A percentile compares a stretch with the other conserved stretches of the same genome.
Evolutionary conservation across 257 asterid genomes (phyloP).

Genomic region (Nicotiana paniculata): DNA sequence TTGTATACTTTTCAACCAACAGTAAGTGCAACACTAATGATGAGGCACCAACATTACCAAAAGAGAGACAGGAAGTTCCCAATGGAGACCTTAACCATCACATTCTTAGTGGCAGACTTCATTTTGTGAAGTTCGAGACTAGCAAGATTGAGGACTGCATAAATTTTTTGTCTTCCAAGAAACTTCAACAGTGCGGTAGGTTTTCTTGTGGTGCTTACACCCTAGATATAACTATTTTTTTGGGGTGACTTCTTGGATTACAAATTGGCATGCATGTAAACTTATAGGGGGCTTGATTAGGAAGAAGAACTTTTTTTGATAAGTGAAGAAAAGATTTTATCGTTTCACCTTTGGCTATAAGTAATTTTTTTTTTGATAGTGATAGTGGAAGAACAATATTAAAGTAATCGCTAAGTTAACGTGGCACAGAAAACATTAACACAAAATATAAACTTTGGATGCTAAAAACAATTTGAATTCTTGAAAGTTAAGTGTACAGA

Average conservation of each 20-base stretch:
- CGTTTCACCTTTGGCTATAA: not conserved
- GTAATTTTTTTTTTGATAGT: not conserved
- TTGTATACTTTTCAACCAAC: slow-evolving; percentile 56
- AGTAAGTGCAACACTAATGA: slow-evolving; percentile 16
- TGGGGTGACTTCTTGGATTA: not conserved
- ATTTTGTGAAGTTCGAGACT: slow-evolving; percentile 38
- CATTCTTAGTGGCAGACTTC: slow-evolving; percentile 29
- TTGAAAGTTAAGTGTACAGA: not conserved
- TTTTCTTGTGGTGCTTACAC: not conserved
- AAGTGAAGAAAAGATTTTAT: not conserved
- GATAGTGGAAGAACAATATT: not conserved
- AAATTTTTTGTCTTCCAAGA: slow-evolving; percentile 35
- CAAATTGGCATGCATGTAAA: not conserved
- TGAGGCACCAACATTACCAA: slow-evolving; percentile 11
- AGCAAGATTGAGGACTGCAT: slow-evolving; percentile 37
- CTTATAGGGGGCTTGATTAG: not conserved
- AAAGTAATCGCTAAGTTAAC: not conserved
- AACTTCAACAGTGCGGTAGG: slow-evolving; percentile 27
- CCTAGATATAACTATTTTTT: not conserved
- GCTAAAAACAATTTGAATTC: not conserved
- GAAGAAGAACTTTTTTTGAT: not conserved
- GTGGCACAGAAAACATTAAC: not conserved
- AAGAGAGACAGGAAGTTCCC: slow-evolving; percentile 12
- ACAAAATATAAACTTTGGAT: not conserved
- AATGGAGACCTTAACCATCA: slow-evolving; percentile 21